Base-by-base conservation (phyloP, 129 eudicot genomes). In the Silybum marianum region DNA sequence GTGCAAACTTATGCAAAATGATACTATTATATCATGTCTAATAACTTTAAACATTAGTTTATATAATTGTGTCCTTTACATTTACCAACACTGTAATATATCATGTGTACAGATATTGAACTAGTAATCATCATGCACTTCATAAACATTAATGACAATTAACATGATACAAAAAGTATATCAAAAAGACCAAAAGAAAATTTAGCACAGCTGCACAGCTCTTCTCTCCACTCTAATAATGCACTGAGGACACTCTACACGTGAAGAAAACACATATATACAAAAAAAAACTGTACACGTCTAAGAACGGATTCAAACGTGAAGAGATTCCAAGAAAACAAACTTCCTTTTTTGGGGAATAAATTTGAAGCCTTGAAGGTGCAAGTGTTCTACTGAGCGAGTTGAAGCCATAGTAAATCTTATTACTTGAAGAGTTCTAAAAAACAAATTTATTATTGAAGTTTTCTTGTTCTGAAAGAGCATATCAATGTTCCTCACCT, bases 121-220 rank as follows among this genome's bases (percentile, higher is more conserved):
- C 80, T 76, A 76, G 32, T 60, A 76, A 66, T 12, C 71, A 76
- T 6, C 11, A 60, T 34, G 71, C 23, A 30, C 19, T 58, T 76
- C 40, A 21, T 76, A 40, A 60, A 60, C 40, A 21, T 76, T 32
- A 60, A 32, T 34, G 71, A 28, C 51, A 18, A 76, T 51, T 18
- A 21, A 48, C 18, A 75, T 14, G 46, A 24, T 25, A 28, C 19
- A 75, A 21, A 32, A n/a, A 2, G 24, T 46, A 74, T 11, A 74
- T 44, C 69, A 63, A 22, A 63, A 63, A 2, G 6, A 22, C 30
- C 34, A 14, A 24, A 23, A 22, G 77, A 23, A 14, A 32, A n/a
- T 9, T 54, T 46, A 32, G 12, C 12, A 62, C 68, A 60, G 25
- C 25, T n/a, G 10, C 11, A 62, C 69, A 63, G 26, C 69, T 63